Evolutionary conservation across 306 rosid genomes (phyloP), one percentile per base, ranked within the genome.

Genomic region (Chamaecrista fasciculata): DNA sequence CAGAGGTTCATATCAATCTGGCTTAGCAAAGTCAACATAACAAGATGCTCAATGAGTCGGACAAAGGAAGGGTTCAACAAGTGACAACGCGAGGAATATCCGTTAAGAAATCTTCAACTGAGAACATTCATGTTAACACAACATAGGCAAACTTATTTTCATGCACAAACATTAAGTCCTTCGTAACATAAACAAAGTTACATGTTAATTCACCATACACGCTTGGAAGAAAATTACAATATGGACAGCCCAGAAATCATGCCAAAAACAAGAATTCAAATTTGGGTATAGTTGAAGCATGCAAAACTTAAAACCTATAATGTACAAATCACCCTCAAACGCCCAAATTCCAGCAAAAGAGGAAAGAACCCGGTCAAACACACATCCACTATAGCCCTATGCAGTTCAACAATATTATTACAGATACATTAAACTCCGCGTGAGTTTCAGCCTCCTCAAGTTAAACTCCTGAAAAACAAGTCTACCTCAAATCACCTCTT

Each of bases 251-350:
- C 67, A 73, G 62, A 85, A 73, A 73, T 71, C 78, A 76, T 69
- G 82, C 62, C 62, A 60, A 73, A 37, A 80, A 76, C 87, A 82
- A 82, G 11, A 72, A 67, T 57, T 70, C 44, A 75, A 78, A 74
- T 61, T 78, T 39, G 29, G 76, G 81, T 71, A 71, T 42, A 24
- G 76, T 71, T 61, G 77, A 60, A 73, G 48, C 85, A 78, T 43
- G 72, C 75, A 66, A 81, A 74, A 76, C 77, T 74, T 74, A 70
- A 80, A 80, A 74, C 95, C 95, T 89, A 95, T 86, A 82, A 89
- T 89, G 95, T 89, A 91, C 97, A 91, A 84, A 82, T 84, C 96
- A 86, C 93, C 82, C 87, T 70, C 87, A 79, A 82, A 82, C 83
- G 84, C 86, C 81, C 84, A 79, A 78, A 79, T 70, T 65, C 80